Conservation (phyloP, 2,329 filamentous ascomycete species). For the Clarireedia paspali region DNA sequence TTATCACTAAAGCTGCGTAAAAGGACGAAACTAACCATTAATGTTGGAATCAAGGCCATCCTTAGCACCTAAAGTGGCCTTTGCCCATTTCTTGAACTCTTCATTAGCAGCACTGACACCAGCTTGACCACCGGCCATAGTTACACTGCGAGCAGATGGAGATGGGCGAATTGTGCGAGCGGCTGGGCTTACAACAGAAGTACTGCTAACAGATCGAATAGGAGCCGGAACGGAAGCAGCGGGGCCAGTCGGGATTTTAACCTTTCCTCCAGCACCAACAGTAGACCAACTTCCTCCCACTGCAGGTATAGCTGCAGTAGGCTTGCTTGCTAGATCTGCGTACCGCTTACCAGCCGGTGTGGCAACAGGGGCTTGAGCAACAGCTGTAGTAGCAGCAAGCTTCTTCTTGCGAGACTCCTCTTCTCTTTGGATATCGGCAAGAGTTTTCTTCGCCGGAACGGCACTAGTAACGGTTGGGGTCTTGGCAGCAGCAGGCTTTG, state of each 20-base stretch:
- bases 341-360: constrained; percentile 69
- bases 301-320: constrained; percentile 35
- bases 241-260: constrained; percentile 63
- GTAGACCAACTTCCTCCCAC: constrained; percentile 75
- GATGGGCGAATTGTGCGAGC: constrained; percentile 45
- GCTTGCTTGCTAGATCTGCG: constrained; percentile 85
- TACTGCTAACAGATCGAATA: constrained; percentile 31
- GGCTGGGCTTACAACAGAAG: constrained; percentile 15
- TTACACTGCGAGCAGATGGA: constrained; percentile 38
- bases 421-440: constrained; percentile 94
- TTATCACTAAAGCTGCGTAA: neutral
- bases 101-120: constrained; percentile 55
- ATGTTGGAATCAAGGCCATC: constrained; percentile 64
- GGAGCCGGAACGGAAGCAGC: constrained; percentile 38
- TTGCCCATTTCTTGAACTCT: constrained; percentile 91
- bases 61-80: constrained; percentile 55
- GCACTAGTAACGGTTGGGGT: constrained; percentile 27
- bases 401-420: constrained; percentile 83
- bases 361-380: constrained; percentile 35
- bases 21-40: constrained; percentile 44
- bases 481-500: constrained; percentile 39
- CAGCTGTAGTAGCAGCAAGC: constrained; percentile 38
- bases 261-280: constrained; percentile 87
- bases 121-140: constrained; percentile 33
- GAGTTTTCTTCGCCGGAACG: constrained; percentile 63